These are phyloP conservation scores for Microcyclospora tardicrescens DNA, from an alignment of 2,329 filamentous ascomycete species.

Conservation along the genomic window DNA sequence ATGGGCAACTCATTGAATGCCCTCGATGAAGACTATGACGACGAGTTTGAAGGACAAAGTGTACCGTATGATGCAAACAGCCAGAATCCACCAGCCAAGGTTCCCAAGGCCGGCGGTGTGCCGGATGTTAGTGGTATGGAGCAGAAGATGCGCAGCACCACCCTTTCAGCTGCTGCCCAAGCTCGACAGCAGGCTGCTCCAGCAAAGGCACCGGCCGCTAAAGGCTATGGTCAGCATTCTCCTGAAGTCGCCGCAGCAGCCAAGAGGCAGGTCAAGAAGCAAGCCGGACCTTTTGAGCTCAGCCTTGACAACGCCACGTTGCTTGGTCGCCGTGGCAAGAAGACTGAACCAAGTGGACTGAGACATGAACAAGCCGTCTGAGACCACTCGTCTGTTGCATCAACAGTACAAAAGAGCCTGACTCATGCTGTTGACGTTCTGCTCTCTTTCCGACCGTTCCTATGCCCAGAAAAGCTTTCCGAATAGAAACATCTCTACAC, in stretches of 20 bases:
- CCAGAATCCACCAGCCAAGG: conserved; percentile 45
- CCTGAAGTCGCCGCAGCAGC: conserved; percentile 72
- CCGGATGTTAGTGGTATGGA: conserved; percentile 61
- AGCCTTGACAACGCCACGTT: conserved; percentile 84
- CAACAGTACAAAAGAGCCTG: too few relatives aligned
- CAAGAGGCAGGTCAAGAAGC: conserved; percentile 63
- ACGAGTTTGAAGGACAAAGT: conserved; percentile 48
- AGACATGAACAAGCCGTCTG: conserved; percentile 25
- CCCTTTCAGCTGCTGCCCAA: conserved; percentile 54
- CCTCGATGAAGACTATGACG: conserved; percentile 50
- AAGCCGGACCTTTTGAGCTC: conserved; percentile 71
- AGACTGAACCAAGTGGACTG: conserved; percentile 33
- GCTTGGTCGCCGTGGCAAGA: conserved; percentile 56
- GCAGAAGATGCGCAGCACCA: conserved; percentile 73
- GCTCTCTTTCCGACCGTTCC: too few relatives aligned
- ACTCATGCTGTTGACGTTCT: too few relatives aligned
- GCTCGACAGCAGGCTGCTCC: conserved; percentile 39
- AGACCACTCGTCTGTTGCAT: too few relatives aligned
- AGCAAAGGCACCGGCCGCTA: conserved; percentile 36
- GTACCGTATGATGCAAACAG: conserved; percentile 38
- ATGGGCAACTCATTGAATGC: conserved; percentile 54
- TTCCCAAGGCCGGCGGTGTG: conserved; percentile 48
- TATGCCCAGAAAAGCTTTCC: too few relatives aligned
- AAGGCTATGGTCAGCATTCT: conserved; percentile 82
- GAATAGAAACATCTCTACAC: too few relatives aligned